A percentile compares a stretch with the other conserved stretches of the same genome.
Conservation (phyloP, 1,139 yeast genomes). For the Arxiozyma slooffiae region DNA sequence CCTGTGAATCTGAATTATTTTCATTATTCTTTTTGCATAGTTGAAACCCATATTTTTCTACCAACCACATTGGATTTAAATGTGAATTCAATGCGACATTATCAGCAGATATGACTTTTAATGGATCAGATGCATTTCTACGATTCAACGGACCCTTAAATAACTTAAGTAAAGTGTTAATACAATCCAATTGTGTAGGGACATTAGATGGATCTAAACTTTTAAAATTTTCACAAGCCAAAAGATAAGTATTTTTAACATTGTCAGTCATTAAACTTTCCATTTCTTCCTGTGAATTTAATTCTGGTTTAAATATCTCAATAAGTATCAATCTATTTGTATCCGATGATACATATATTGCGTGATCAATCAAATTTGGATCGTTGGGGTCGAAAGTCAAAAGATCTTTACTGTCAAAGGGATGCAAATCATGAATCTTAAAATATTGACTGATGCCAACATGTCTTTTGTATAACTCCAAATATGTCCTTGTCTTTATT, state of each 20-base stretch:
- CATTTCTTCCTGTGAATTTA: conserved; percentile 31
- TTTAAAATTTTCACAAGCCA: conserved; percentile 27
- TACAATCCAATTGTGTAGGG: conserved; percentile 46
- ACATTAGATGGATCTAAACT: conserved; percentile 23
- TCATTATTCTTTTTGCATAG: conserved; percentile 36
- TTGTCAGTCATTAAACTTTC: conserved; percentile 33
- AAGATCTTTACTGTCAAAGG: conserved; percentile 33
- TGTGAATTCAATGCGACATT: conserved; percentile 44
- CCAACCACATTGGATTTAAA: conserved; percentile 45
- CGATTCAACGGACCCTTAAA: conserved; percentile 50
- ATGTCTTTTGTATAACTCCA: conserved; percentile 20
- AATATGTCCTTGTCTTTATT: conserved; percentile 27
- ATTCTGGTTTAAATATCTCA: conserved; percentile 37
- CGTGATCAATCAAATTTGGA: conserved; percentile 32
- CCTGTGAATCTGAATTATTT: conserved; percentile 11
- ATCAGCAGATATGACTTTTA: conserved; percentile 44
- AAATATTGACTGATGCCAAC: conserved; percentile 29
- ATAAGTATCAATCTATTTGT: conserved; percentile 36
- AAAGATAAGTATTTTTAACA: conserved; percentile 33
- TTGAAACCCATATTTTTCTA: conserved; percentile 36
- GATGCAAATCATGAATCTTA: conserved; percentile 29
- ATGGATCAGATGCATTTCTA: conserved; percentile 36
- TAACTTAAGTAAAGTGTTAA: conserved; percentile 48
- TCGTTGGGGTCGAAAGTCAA: conserved; percentile 17
- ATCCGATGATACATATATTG: conserved; percentile 36